Percentiles rank a stretch among this genome's conserved stretches.
Conservation (phyloP, 305 asterid species). For the Solanum chacoense region DNA sequence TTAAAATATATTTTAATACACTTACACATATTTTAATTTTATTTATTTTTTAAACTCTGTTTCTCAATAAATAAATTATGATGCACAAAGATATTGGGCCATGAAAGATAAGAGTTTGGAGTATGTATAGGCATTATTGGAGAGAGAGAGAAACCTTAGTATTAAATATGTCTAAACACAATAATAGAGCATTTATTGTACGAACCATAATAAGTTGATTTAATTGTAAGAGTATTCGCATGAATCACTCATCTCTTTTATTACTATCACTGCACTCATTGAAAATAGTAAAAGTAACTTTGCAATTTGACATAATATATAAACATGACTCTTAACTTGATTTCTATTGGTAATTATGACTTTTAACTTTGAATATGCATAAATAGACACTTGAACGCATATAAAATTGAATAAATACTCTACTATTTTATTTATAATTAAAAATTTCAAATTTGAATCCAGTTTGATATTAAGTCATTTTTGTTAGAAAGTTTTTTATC, state of each 20-base stretch:
- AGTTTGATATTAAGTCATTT: too few species aligned
- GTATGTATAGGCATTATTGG: neutral
- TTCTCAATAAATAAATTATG: neutral
- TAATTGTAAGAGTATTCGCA: neutral
- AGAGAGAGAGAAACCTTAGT: neutral
- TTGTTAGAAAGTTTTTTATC: too few species aligned
- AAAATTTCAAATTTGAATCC: too few species aligned
- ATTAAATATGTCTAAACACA: neutral
- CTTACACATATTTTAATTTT: too few species aligned
- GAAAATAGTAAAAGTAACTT: neutral
- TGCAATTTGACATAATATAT: too few species aligned
- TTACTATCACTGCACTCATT: neutral
- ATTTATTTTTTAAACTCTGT: too few species aligned
- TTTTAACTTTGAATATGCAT: too few species aligned
- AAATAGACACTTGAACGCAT: too few species aligned
- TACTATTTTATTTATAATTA: too few species aligned
- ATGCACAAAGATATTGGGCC: neutral
- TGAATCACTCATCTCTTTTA: neutral
- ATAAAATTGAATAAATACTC: too few species aligned
- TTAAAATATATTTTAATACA: too few species aligned
- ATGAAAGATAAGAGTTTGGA: neutral
- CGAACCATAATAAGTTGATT: neutral
- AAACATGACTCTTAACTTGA: accelerated
- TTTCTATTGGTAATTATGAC: accelerated
- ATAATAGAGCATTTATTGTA: neutral